A percentile compares a stretch with the other conserved stretches of the same genome.
These are phyloP conservation scores for Thamnidium elegans DNA, from an alignment of 192 early-diverging fungal species.

Conservation along the genomic window DNA sequence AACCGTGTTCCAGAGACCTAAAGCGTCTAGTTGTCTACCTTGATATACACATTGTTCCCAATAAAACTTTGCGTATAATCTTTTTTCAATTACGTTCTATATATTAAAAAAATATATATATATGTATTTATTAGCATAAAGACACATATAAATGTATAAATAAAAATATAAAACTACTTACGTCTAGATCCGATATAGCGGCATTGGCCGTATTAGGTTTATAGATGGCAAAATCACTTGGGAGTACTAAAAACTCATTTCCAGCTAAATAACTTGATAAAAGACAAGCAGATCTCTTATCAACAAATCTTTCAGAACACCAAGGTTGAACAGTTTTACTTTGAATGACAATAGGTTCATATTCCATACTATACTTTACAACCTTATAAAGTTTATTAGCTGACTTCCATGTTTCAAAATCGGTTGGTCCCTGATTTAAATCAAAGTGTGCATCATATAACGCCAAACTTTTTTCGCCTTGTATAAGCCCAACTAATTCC, in stretches of 20 bases:
- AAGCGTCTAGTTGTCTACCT: constrained; percentile 46
- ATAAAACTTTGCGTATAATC: constrained; percentile 56
- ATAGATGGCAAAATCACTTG: constrained; percentile 43
- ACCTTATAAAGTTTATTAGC: constrained; percentile 38
- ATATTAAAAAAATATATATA: constrained; percentile 4
- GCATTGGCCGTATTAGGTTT: constrained; percentile 16
- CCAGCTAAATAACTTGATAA: constrained; percentile 51
- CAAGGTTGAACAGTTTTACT: constrained; percentile 47
- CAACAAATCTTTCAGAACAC: constrained; percentile 59
- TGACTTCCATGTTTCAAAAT: constrained; percentile 44
- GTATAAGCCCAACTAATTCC: constrained; percentile 26
- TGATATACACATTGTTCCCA: constrained; percentile 57
- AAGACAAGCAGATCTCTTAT: constrained; percentile 54
- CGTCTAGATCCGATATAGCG: constrained; percentile 41
- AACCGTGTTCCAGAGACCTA: constrained; percentile 50
- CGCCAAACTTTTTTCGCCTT: constrained; percentile 25
- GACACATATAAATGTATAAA: neutral
- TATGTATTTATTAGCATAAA: constrained; percentile 2
- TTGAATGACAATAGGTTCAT: constrained; percentile 50
- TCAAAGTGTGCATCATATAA: constrained; percentile 53
- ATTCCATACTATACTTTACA: constrained; percentile 53
- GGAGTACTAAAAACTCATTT: constrained; percentile 53
- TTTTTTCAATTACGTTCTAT: constrained; percentile 52
- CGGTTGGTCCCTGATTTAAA: constrained; percentile 43
- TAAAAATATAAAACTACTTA: constrained; percentile 21